Percentiles rank a stretch among this genome's conserved stretches.
Conservation (phyloP, 495 filamentous ascomycete species). For the Xylaria castorea region DNA sequence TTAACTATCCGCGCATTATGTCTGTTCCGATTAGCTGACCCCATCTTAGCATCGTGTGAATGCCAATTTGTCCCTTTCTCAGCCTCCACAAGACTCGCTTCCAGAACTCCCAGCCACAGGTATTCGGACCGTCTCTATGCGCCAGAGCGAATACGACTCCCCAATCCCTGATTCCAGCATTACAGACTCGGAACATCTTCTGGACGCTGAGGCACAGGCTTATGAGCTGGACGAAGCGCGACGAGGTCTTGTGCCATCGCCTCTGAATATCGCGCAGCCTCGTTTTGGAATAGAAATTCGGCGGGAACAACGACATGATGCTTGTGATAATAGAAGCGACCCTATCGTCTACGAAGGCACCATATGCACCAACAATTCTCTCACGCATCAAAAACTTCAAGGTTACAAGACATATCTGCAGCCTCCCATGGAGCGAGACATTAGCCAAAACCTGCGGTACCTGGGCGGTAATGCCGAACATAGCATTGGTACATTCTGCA, state of each 20-base stretch:
- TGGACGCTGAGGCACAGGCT: constrained; percentile 34
- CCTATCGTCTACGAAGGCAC: neutral
- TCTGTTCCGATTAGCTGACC: neutral
- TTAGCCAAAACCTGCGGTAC: constrained; percentile 33
- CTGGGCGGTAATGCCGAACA: neutral
- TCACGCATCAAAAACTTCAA: constrained; percentile 15
- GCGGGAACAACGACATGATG: constrained; percentile 21
- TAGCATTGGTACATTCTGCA: neutral
- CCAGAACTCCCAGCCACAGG: neutral
- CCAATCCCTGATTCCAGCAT: constrained; percentile 23
- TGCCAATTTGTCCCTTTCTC: neutral
- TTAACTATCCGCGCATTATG: neutral
- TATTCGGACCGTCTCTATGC: neutral
- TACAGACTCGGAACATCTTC: constrained; percentile 35
- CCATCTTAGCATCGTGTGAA: constrained; percentile 15
- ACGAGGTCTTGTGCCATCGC: constrained; percentile 16
- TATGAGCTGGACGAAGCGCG: constrained; percentile 22
- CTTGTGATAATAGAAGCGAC: constrained; percentile 27
- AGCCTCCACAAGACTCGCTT: constrained; percentile 17
- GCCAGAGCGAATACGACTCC: constrained; percentile 1
- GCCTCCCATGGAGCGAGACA: constrained; percentile 29
- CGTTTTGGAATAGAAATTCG: neutral
- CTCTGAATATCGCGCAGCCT: neutral
- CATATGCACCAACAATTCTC: constrained; percentile 11
- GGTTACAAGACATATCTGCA: constrained; percentile 23